A percentile compares a stretch with the other conserved stretches of the same genome.
phyloP scores from a whole-genome alignment of 129 eudicot genomes.

The Centaurea solstitialis region DNA sequence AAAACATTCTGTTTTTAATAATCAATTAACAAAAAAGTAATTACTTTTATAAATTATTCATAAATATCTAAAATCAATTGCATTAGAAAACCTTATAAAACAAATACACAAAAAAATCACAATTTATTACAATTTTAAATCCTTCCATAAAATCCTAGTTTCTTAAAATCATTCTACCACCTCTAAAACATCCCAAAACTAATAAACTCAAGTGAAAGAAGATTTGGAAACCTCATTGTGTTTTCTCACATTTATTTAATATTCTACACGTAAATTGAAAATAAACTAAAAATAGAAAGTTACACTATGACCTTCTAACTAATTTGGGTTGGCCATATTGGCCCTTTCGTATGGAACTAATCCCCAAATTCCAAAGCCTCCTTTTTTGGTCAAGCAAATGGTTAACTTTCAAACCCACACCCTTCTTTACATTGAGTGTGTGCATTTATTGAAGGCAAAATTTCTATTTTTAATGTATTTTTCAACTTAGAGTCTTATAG shows the following conservation, averaged over 20 bases:
- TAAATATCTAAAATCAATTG: no score
- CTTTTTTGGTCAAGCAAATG: slow-evolving; percentile 14
- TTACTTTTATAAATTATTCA: no score
- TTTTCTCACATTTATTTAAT: not conserved
- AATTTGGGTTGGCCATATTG: slow-evolving; percentile 21
- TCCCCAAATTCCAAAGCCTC: not conserved
- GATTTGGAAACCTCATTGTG: not conserved
- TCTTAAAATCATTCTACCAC: no score
- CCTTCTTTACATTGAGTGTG: slow-evolving; percentile 1
- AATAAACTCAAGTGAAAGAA: no score
- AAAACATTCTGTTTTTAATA: no score
- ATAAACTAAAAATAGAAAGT: slow-evolving; percentile 18
- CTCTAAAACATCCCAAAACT: not conserved
- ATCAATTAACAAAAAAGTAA: no score
- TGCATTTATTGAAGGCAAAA: slow-evolving; percentile 15
- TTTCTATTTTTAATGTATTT: slow-evolving; percentile 8
- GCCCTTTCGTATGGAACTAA: slow-evolving; percentile 15
- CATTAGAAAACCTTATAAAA: no score
- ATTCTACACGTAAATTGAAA: slow-evolving; percentile 18
- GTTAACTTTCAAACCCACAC: slow-evolving; percentile 23
- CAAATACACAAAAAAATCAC: no score
- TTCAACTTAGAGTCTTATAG: not conserved
- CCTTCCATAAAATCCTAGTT: no score
- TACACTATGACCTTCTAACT: slow-evolving; percentile 17
- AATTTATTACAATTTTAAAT: no score